Percentiles rank a stretch among this genome's conserved stretches.
Conservation (phyloP, 169 alveolate genomes). For the Plasmodium yoelii region DNA sequence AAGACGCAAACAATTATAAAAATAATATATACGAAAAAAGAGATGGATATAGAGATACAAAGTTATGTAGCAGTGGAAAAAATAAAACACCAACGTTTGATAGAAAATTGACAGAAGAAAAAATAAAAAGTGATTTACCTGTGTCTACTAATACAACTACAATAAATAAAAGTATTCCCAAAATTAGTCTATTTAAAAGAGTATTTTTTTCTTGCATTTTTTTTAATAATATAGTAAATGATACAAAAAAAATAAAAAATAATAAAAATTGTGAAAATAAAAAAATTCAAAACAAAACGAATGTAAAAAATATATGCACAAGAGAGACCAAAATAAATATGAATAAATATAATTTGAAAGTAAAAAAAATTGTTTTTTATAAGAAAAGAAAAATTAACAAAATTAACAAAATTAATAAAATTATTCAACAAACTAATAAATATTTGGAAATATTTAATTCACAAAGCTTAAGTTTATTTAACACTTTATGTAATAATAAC, state of each 20-base stretch:
- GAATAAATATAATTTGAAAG: slow-evolving; percentile 33
- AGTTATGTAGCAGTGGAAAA: no score
- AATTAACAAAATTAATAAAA: slow-evolving; percentile 1
- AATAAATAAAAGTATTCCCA: slow-evolving; percentile 6
- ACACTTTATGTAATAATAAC: slow-evolving; percentile 3
- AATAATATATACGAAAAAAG: no score
- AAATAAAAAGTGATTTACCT: background rate
- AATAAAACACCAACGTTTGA: no score
- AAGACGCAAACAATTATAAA: no score
- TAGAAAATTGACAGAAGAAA: no score
- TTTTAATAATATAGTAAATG: slow-evolving; percentile 1
- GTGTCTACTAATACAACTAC: background rate
- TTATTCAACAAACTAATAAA: background rate
- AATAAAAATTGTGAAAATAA: background rate
- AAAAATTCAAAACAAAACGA: no score
- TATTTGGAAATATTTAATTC: background rate
- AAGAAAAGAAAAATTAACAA: slow-evolving; percentile 3
- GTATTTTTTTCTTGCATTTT: slow-evolving; percentile 3
- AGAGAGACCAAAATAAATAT: background rate
- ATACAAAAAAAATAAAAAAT: background rate
- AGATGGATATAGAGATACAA: no score
- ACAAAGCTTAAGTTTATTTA: background rate
- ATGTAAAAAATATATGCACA: no score
- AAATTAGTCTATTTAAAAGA: slow-evolving; percentile 29
- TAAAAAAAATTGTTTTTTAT: slow-evolving; percentile 34